These are phyloP conservation scores for Sporisorium sorghi DNA, from an alignment of 1,284 basidiomycete genomes.

Conservation along the genomic window DNA sequence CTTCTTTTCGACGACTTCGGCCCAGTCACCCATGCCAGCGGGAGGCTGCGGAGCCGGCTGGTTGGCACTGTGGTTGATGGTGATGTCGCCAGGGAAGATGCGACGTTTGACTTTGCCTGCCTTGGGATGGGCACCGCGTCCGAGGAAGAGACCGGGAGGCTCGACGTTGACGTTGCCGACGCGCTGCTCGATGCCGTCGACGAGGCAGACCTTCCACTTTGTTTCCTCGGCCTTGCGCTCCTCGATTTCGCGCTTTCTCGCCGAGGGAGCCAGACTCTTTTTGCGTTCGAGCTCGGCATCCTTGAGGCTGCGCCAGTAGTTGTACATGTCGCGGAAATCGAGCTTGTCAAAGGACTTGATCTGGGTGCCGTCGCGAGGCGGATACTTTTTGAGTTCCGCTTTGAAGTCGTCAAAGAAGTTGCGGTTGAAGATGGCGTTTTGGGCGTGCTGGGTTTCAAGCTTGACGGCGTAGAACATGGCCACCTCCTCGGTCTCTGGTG, in stretches of 20 bases:
- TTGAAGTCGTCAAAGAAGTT: constrained; percentile 97
- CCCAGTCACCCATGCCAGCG: constrained; percentile 64
- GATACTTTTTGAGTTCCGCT: constrained; percentile 80
- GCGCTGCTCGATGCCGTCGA: constrained; percentile 97
- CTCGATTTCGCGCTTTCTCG: constrained; percentile 76
- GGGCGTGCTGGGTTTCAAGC: constrained; percentile 90
- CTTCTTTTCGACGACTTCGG: constrained; percentile 65
- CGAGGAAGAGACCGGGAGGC: constrained; percentile 95
- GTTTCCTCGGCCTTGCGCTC: constrained; percentile 87
- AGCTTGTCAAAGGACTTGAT: constrained; percentile 84
- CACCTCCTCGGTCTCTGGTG: constrained; percentile 91
- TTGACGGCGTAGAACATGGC: constrained; percentile 96
- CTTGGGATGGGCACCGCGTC: constrained; percentile 97
- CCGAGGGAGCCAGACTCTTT: constrained; percentile 78
- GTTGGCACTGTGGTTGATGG: constrained; percentile 67
- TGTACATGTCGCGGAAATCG: constrained; percentile 95
- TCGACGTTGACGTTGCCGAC: constrained; percentile 98
- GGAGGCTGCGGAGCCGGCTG: constrained; percentile 65
- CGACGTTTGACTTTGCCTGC: constrained; percentile 92
- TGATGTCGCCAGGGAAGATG: constrained; percentile 65
- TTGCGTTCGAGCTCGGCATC: constrained; percentile 92
- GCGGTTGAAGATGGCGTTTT: constrained; percentile 87
- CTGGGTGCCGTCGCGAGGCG: constrained; percentile 80
- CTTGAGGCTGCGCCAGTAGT: constrained; percentile 75
- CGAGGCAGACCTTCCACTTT: constrained; percentile 84